phyloP scores from a whole-genome alignment of 768 basidiomycete species.

The Rhizopogon roseolus region DNA sequence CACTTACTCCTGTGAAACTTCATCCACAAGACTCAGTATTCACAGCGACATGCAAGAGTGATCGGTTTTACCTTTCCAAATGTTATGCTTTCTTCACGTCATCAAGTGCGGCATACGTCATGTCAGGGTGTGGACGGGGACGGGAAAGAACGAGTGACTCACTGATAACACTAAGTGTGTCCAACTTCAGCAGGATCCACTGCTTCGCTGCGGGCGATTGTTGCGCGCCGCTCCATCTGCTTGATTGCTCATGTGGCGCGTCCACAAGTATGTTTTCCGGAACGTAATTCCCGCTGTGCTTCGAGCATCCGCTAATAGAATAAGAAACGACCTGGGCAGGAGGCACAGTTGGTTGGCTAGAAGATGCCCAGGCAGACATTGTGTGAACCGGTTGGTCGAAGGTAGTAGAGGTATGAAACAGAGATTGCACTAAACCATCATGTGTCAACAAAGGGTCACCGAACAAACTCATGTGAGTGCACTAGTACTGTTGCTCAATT shows the following conservation, averaged over 20 bases:
- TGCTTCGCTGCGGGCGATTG: constrained; percentile 53
- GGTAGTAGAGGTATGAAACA: too few species aligned
- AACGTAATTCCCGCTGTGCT: constrained; percentile 66
- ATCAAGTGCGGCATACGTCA: constrained; percentile 3
- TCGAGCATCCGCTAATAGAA: constrained; percentile 55
- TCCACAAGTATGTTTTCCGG: constrained; percentile 68
- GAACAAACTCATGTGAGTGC: too few species aligned
- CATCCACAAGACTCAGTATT: background rate
- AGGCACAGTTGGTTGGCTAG: constrained; percentile 2
- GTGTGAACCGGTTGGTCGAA: background rate
- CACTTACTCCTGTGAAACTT: constrained; percentile 25
- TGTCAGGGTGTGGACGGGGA: constrained; percentile 4
- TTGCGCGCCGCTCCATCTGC: constrained; percentile 72
- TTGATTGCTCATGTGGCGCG: constrained; percentile 56
- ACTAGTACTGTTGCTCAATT: too few species aligned
- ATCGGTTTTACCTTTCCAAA: constrained; percentile 65
- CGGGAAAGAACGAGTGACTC: constrained; percentile 25
- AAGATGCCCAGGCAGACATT: constrained; percentile 3
- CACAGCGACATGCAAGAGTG: background rate
- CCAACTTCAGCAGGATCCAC: constrained; percentile 67
- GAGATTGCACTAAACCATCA: background rate
- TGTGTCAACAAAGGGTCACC: background rate
- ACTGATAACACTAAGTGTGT: constrained; percentile 62
- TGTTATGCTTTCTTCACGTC: constrained; percentile 55
- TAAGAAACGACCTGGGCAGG: constrained; percentile 34